These are phyloP conservation scores for Penicillium antarcticum DNA, from an alignment of 495 filamentous ascomycete genomes.

Conservation along the genomic window DNA sequence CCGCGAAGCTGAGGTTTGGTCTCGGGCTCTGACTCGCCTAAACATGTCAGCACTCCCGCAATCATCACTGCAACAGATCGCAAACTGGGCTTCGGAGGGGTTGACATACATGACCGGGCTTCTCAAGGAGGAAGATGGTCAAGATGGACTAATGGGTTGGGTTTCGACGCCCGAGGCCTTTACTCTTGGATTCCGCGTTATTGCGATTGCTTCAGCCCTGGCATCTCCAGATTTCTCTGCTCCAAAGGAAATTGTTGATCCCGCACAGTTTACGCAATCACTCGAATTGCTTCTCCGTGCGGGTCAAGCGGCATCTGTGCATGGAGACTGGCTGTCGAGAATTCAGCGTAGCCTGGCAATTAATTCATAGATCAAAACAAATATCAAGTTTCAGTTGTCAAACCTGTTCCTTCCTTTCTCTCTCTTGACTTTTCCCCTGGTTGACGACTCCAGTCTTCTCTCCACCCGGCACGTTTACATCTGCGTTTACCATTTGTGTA, in stretches of 20 bases:
- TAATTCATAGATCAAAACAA: not conserved
- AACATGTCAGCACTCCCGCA: slow-evolving; percentile 18
- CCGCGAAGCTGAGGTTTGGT: slow-evolving; percentile 66
- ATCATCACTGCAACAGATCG: slow-evolving; percentile 26
- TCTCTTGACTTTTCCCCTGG: no score
- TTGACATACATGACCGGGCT: slow-evolving; percentile 45
- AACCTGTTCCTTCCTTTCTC: not conserved
- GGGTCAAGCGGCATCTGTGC: slow-evolving; percentile 27
- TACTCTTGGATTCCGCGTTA: slow-evolving; percentile 59
- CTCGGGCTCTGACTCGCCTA: slow-evolving; percentile 38
- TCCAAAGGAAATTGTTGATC: slow-evolving; percentile 4
- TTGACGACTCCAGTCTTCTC: no score
- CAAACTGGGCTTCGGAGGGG: slow-evolving; percentile 57
- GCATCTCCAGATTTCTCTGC: slow-evolving; percentile 37
- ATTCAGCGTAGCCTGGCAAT: slow-evolving; percentile 24
- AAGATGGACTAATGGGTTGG: slow-evolving; percentile 71
- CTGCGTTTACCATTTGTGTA: not conserved
- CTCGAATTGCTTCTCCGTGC: slow-evolving; percentile 18
- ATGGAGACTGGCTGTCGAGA: slow-evolving; percentile 34
- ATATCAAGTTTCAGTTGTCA: no score
- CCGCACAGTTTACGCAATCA: no score
- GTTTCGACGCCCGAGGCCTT: slow-evolving; percentile 69
- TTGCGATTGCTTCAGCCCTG: slow-evolving; percentile 38
- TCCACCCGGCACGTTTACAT: no score
- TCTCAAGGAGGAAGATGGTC: slow-evolving; percentile 12